Conservation (phyloP, 257 asterid genomes). For the Nemophila menziesii region DNA sequence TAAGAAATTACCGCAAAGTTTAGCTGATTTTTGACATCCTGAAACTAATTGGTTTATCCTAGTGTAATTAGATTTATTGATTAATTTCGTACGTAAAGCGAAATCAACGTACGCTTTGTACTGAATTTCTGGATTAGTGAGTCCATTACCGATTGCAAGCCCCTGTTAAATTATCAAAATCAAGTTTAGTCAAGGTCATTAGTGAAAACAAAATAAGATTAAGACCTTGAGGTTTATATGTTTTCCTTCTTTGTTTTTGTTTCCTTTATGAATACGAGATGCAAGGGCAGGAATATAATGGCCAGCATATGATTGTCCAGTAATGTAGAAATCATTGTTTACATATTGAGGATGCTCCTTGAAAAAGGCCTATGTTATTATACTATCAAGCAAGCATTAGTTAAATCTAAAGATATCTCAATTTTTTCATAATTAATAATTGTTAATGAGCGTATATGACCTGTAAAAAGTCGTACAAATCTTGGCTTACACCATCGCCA, state of each 20-base stretch:
- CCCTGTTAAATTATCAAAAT: constrained; percentile 43
- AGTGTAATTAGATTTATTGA: constrained; percentile 50
- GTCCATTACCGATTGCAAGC: constrained; percentile 91
- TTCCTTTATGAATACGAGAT: constrained; percentile 74
- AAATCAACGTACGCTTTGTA: constrained; percentile 84
- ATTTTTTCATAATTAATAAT: no score
- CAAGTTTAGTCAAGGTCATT: constrained; percentile 8
- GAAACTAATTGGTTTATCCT: constrained; percentile 76
- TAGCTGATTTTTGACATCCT: constrained; percentile 58
- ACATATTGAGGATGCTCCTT: constrained; percentile 72
- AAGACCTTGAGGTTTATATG: constrained; percentile 77
- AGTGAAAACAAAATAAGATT: not conserved
- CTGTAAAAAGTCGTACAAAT: constrained; percentile 88
- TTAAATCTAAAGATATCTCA: no score
- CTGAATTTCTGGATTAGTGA: constrained; percentile 86
- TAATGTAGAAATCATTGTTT: constrained; percentile 71
- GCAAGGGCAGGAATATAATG: constrained; percentile 95
- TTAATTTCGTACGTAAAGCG: constrained; percentile 71
- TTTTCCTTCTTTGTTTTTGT: constrained; percentile 70
- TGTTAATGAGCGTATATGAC: no score
- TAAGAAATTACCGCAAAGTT: constrained; percentile 64
- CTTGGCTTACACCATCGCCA: constrained; percentile 83
- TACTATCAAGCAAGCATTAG: no score
- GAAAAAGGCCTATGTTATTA: constrained; percentile 95
- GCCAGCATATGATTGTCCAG: constrained; percentile 97